Evolutionary conservation across 768 basidiomycete species (phyloP).

Genomic region (Floccularia luteovirens): DNA sequence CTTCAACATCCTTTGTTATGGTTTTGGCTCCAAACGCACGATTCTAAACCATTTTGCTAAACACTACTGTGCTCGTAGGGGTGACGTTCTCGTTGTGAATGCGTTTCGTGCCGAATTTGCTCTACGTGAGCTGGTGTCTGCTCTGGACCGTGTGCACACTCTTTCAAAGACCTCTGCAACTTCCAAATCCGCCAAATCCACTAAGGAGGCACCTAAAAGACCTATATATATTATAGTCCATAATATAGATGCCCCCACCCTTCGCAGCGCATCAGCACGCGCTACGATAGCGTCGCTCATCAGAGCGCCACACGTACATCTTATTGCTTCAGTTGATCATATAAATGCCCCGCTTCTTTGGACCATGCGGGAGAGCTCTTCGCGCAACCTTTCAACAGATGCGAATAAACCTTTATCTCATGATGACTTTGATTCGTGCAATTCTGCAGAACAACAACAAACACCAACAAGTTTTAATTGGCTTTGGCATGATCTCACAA

Average conservation of each 20-base stretch:
- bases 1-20: constrained; percentile 86
- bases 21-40: constrained; percentile 80
- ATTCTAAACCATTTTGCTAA: constrained; percentile 71
- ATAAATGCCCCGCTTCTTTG: constrained; percentile 80
- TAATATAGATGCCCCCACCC: constrained; percentile 74
- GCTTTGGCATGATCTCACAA: constrained; percentile 89
- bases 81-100: constrained; percentile 74
- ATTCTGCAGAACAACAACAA: constrained; percentile 7
- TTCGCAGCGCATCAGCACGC: constrained; percentile 59
- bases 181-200: constrained; percentile 44
- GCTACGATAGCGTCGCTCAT: constrained; percentile 68
- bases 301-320: constrained; percentile 66
- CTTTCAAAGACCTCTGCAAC: constrained; percentile 22
- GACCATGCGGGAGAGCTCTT: constrained; percentile 56
- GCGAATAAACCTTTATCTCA: no score
- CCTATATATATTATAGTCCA: constrained; percentile 79
- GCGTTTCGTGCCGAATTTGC: constrained; percentile 65
- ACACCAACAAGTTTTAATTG: constrained; percentile 54
- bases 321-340: constrained; percentile 85
- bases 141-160: constrained; percentile 43
- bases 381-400: constrained; percentile 36
- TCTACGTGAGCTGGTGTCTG: constrained; percentile 60
- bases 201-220: constrained; percentile 22
- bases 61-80: constrained; percentile 43
- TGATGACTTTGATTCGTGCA: no score